Percentiles rank a stretch among this genome's conserved stretches.
phyloP scores from a whole-genome alignment of 306 rosid genomes.

The Delonix regia region DNA sequence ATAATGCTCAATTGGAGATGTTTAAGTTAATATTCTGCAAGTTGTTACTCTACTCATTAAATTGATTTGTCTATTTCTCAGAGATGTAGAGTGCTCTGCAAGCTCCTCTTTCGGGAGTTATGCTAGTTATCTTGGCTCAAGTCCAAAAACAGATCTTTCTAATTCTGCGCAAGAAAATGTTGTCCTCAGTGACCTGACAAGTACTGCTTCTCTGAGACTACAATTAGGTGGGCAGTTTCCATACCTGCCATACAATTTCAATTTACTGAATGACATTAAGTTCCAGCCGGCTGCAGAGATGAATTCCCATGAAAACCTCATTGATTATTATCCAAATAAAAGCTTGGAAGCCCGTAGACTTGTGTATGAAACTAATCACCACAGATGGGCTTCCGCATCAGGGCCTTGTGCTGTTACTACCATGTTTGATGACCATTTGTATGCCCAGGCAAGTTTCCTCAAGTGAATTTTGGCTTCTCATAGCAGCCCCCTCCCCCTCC shows the following conservation, averaged over 20 bases:
- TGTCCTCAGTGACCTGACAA: constrained; percentile 36
- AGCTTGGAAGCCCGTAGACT: constrained; percentile 65
- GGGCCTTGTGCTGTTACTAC: constrained; percentile 57
- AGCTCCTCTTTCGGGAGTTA: constrained; percentile 40
- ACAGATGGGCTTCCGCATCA: constrained; percentile 77
- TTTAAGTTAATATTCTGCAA: neutral
- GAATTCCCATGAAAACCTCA: constrained; percentile 61
- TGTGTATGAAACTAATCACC: constrained; percentile 61
- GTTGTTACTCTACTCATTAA: constrained; percentile 5
- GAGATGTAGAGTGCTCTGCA: constrained; percentile 79
- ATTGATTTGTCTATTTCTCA: constrained; percentile 30
- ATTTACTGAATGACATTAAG: constrained; percentile 55
- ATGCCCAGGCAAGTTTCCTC: constrained; percentile 35
- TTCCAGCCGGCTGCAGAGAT: constrained; percentile 61
- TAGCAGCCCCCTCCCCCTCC: neutral
- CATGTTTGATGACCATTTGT: constrained; percentile 34
- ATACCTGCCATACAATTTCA: constrained; percentile 71
- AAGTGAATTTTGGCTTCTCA: constrained; percentile 15
- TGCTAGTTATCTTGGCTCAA: constrained; percentile 31
- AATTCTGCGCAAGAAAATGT: constrained; percentile 35
- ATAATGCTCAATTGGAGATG: neutral
- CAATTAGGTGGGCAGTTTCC: constrained; percentile 69
- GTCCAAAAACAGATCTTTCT: constrained; percentile 23
- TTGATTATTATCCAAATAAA: constrained; percentile 70
- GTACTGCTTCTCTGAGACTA: constrained; percentile 55